phyloP scores from a whole-genome alignment of 805 yeast species.

The Sugiyamaella boreocaroliniensis region DNA sequence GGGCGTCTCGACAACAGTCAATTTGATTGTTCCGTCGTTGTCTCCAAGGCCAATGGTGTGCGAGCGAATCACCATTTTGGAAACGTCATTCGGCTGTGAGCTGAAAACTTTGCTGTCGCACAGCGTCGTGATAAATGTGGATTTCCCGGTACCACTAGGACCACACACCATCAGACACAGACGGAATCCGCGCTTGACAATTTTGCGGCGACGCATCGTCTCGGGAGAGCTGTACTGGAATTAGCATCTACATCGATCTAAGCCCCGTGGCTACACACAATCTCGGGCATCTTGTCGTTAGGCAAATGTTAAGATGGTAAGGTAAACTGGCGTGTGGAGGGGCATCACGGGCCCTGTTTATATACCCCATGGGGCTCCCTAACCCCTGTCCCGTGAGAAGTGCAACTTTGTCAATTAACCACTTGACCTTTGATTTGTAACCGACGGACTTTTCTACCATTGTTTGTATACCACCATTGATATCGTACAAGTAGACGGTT shows the following conservation, averaged over 20 bases:
- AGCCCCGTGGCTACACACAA: not conserved
- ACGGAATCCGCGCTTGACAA: conserved; percentile 50
- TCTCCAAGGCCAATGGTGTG: conserved; percentile 35
- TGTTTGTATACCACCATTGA: too few species aligned
- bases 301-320: not conserved
- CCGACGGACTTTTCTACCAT: too few species aligned
- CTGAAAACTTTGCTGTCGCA: conserved; percentile 35
- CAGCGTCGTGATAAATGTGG: conserved; percentile 65
- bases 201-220: conserved; percentile 49
- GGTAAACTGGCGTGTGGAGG: not conserved
- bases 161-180: conserved; percentile 55
- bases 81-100: not conserved
- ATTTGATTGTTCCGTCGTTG: conserved; percentile 44
- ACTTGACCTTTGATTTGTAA: too few species aligned
- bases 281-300: not conserved
- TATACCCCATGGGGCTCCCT: not conserved
- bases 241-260: not conserved
- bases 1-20: conserved; percentile 63
- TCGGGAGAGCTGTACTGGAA: conserved; percentile 20
- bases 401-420: not conserved
- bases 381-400: not conserved
- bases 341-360: not conserved
- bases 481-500: too few species aligned
- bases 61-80: not conserved
- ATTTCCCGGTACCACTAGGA: conserved; percentile 66